Evolutionary conservation across 2,329 filamentous ascomycete species (phyloP).

Genomic region (Sporothrix humicola): DNA sequence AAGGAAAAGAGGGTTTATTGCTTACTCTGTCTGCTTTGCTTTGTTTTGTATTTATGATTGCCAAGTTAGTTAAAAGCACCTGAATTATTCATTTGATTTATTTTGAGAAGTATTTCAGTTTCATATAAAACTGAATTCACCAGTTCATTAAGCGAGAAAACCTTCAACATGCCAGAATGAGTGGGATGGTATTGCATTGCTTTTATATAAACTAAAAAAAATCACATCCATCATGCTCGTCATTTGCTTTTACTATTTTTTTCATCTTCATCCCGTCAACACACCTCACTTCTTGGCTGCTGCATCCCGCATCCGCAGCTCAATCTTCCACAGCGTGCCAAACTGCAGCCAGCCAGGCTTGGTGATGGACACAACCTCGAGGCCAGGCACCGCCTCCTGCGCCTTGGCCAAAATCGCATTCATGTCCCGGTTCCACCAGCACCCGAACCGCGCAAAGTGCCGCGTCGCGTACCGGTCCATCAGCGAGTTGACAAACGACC

Average conservation of each 20-base stretch:
- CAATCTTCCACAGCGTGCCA: constrained; percentile 65
- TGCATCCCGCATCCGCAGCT: constrained; percentile 54
- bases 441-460: constrained; percentile 66
- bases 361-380: constrained; percentile 62
- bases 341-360: constrained; percentile 59
- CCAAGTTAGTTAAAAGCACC: neutral
- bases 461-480: constrained; percentile 60
- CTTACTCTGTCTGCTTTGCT: neutral
- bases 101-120: neutral
- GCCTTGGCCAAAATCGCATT: constrained; percentile 60
- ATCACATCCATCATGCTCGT: neutral
- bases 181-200: neutral
- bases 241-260: neutral
- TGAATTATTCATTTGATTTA: neutral
- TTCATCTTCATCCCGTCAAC: neutral
- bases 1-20: neutral
- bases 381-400: constrained; percentile 53
- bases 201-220: neutral
- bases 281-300: constrained; percentile 11
- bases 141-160: too few relatives aligned
- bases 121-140: too few relatives aligned
- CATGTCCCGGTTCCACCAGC: constrained; percentile 73
- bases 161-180: too few relatives aligned
- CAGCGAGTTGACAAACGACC: constrained; percentile 59
- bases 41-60: neutral